Evolutionary conservation across 352 stramenopile genomes (phyloP).

Genomic region (Lagenidium sp.): DNA sequence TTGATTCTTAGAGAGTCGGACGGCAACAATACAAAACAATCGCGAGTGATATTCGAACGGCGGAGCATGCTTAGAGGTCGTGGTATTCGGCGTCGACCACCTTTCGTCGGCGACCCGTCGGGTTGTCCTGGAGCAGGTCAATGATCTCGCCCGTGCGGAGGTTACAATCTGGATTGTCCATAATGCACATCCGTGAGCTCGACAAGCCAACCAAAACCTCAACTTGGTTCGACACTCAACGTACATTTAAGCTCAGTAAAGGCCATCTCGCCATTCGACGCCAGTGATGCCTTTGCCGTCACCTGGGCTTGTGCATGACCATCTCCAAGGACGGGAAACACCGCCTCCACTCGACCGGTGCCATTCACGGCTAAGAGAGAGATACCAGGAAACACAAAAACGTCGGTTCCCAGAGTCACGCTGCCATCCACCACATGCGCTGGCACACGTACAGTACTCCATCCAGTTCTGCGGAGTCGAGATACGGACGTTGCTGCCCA

Average conservation of each 20-base stretch:
- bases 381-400: constrained; percentile 1
- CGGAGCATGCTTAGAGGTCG: no score
- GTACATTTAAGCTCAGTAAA: constrained; percentile 61
- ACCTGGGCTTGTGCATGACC: constrained; percentile 29
- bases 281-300: constrained; percentile 42
- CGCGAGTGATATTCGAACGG: no score
- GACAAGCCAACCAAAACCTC: no score
- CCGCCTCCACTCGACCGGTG: constrained; percentile 43
- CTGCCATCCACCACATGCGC: background rate
- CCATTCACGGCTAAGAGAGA: constrained; percentile 62
- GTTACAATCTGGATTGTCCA: constrained; percentile 46
- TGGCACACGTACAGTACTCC: constrained; percentile 45
- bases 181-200: background rate
- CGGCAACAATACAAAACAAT: background rate
- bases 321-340: constrained; percentile 42
- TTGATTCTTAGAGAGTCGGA: constrained; percentile 9
- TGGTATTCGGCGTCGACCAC: constrained; percentile 72
- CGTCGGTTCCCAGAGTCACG: constrained; percentile 1
- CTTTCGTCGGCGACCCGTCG: constrained; percentile 14
- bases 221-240: no score
- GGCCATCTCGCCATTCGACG: constrained; percentile 22
- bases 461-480: constrained; percentile 60
- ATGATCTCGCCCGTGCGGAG: constrained; percentile 45
- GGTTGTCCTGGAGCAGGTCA: constrained; percentile 49
- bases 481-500: constrained; percentile 39